Evolutionary conservation across 257 asterid species (phyloP).

Genomic region (Capsicum pubescens): DNA sequence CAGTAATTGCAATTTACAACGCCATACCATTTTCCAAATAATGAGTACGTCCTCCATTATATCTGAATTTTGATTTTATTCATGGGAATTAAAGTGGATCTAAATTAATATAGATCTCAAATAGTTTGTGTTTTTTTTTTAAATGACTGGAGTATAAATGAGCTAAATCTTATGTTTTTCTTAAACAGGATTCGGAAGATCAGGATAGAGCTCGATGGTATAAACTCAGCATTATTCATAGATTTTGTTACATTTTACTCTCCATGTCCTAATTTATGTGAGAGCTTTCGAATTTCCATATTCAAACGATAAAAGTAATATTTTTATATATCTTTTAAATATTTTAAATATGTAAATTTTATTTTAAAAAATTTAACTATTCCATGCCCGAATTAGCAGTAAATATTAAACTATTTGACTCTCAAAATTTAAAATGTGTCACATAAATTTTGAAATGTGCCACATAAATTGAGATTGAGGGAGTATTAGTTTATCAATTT

Average conservation of each 20-base stretch:
- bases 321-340: no score
- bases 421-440: no score
- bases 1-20: slow-evolving; percentile 15
- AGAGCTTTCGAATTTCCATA: no score
- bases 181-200: slow-evolving; percentile 32
- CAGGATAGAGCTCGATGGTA: slow-evolving; percentile 34
- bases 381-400: no score
- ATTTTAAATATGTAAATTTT: no score
- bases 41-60: slow-evolving; percentile 7
- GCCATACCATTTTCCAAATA: background rate
- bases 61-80: background rate
- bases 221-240: background rate
- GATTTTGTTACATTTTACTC: background rate
- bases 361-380: no score
- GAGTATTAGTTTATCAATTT: background rate
- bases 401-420: no score
- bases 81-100: background rate
- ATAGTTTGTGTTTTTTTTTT: background rate
- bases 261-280: no score
- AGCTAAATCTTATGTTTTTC: background rate
- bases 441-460: no score
- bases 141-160: background rate
- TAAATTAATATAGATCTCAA: background rate
- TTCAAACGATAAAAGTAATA: no score
- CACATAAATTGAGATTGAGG: no score